Percentiles rank a stretch among this genome's conserved stretches.
These are phyloP conservation scores for Arctium lappa DNA, from an alignment of 129 eudicot species.

Conservation along the genomic window DNA sequence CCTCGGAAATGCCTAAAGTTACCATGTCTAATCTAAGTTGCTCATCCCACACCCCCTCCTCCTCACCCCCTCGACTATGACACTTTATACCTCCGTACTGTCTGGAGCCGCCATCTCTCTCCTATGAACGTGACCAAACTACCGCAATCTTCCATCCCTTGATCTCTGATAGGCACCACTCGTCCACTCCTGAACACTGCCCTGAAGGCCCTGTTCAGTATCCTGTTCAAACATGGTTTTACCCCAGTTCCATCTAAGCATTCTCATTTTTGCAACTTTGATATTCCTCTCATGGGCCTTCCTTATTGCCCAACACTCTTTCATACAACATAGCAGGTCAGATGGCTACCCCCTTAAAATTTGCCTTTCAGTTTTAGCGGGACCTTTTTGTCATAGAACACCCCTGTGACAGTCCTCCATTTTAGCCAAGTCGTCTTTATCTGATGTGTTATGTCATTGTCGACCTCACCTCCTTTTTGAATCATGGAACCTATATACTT, in stretches of 20 bases:
- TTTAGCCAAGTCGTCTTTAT: not conserved
- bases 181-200: not conserved
- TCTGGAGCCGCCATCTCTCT: not conserved
- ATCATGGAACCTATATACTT: not conserved
- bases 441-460: not conserved
- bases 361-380: not conserved
- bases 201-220: not conserved
- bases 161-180: not conserved
- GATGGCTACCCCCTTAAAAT: not conserved
- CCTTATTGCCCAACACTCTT: not conserved
- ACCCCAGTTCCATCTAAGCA: not conserved
- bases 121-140: not conserved
- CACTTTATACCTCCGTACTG: not conserved
- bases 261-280: too few species aligned
- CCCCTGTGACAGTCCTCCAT: not conserved
- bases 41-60: not conserved
- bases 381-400: not conserved
- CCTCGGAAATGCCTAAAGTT: not conserved
- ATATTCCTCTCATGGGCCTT: not conserved
- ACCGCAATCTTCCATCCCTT: not conserved
- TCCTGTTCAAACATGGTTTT: not conserved
- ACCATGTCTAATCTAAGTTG: not conserved
- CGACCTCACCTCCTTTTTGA: not conserved
- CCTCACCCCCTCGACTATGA: not conserved
- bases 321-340: not conserved